Evolutionary conservation across 352 stramenopile species (phyloP), one percentile per base, ranked within the genome.

Genomic region (Pythium dissotocum): DNA sequence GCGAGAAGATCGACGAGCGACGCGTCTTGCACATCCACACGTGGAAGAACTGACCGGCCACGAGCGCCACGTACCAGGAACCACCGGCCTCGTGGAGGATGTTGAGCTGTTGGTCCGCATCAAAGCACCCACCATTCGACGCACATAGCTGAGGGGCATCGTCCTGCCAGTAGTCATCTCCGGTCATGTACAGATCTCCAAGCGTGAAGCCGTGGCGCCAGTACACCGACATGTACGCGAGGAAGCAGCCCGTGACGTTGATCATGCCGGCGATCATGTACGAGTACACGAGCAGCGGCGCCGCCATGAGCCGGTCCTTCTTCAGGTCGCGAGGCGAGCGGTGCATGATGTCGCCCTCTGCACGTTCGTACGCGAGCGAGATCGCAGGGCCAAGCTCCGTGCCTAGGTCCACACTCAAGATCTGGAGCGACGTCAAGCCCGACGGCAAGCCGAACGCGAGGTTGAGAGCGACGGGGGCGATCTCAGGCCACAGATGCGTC

Each of bases 331-430:
- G 77, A 14, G 88, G 85, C 0, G 74, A 76, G 3, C 87, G 78
- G n/a, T 72, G 64, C 89, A 97, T 97, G 48, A 95, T 93, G 63
- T 95, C 85, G 9, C 71, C 70, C 60, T 94, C 86, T 0, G 84
- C 61, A 13, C 69, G 72, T 71, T 98, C 93, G 68, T 91, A 97
- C 9, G 90, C 91, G 35, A 98, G 82, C 3, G 90, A 96, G 53
- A 98, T 93, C 13, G 89, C 91, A 0, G 91, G 91, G 24, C 85
- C 80, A 9, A 98, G 88, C 65, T 98, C 93, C 0, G 89, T 97
- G 13, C 83, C 86, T 0, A 98, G 73, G 69, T 97, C 90, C 48
- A 97, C 91, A 51, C 74, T 83, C 32, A 98, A 72, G 58, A 98
- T 97, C 53, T 96, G 81, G 13, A 98, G 69, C n/a, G 91, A 92